These are phyloP conservation scores for Chaetomium sp. DNA, from an alignment of 2,329 filamentous ascomycete genomes.

Conservation along the genomic window DNA sequence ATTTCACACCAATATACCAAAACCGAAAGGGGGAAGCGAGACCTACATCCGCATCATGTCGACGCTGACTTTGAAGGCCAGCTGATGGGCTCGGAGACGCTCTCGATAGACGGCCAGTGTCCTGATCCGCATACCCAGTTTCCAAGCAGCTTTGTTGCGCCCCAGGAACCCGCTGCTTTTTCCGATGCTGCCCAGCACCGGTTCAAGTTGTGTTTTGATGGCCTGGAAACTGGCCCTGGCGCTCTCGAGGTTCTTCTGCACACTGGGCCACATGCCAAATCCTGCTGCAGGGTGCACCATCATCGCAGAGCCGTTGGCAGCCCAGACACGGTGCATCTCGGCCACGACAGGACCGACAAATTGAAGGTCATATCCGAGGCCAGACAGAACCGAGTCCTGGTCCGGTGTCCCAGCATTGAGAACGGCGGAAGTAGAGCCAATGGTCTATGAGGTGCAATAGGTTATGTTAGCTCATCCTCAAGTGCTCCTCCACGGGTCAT, in stretches of 20 bases:
- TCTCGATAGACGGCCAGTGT: conserved; percentile 2
- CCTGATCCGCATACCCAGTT: neutral
- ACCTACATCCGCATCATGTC: conserved; percentile 5
- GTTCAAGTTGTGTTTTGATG: neutral
- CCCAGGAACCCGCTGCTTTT: conserved; percentile 2
- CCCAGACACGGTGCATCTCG: neutral
- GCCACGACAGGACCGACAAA: neutral
- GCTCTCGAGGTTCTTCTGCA: conserved; percentile 7
- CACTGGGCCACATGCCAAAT: conserved; percentile 11
- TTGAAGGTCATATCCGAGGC: neutral
- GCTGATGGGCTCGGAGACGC: neutral
- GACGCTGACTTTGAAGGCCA: neutral
- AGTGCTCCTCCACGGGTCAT: no score
- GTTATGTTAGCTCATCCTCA: neutral
- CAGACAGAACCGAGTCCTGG: conserved; percentile 6
- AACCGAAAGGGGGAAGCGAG: no score
- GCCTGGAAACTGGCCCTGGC: neutral
- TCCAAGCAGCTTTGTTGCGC: neutral
- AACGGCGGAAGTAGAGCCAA: neutral
- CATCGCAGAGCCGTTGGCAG: neutral
- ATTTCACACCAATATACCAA: no score
- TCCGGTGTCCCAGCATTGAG: neutral
- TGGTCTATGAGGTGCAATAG: neutral
- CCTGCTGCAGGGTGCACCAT: conserved; percentile 5
- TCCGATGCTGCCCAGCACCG: neutral